These are phyloP conservation scores for Ceratocystis ficicola DNA, from an alignment of 2,329 filamentous ascomycete species.

Conservation along the genomic window DNA sequence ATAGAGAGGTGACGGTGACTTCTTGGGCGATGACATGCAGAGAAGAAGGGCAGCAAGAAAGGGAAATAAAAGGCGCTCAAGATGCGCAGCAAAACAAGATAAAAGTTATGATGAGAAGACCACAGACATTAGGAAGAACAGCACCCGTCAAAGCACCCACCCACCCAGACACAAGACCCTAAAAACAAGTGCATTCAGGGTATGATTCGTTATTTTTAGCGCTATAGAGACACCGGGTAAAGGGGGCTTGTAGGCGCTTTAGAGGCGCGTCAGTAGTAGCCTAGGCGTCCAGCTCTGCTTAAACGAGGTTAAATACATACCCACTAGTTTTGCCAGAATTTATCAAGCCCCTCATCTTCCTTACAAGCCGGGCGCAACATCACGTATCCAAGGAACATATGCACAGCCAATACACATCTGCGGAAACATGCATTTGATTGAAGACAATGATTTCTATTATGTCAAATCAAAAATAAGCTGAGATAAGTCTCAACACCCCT, in stretches of 20 bases:
- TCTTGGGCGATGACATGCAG: background rate
- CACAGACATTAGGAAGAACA: background rate
- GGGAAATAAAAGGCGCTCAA: background rate
- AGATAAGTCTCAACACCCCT: too few relatives aligned
- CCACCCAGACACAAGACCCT: background rate
- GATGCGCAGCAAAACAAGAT: background rate
- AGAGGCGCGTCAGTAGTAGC: background rate
- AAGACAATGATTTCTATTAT: too few relatives aligned
- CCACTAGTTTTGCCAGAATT: background rate
- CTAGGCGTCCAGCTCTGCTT: background rate
- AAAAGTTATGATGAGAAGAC: background rate
- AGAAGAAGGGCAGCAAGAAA: background rate
- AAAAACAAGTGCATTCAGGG: background rate
- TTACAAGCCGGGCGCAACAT: background rate
- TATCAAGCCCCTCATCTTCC: background rate
- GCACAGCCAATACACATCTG: background rate
- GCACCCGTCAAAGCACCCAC: background rate
- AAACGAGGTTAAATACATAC: too few relatives aligned
- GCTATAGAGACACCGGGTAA: background rate
- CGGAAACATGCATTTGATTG: background rate
- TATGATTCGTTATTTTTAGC: conserved; percentile 2
- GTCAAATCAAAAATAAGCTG: too few relatives aligned
- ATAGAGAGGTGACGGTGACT: background rate
- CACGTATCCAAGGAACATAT: background rate
- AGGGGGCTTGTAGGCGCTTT: background rate